Conservation (phyloP, 768 basidiomycete species). For the Leccinum truebloodii region DNA sequence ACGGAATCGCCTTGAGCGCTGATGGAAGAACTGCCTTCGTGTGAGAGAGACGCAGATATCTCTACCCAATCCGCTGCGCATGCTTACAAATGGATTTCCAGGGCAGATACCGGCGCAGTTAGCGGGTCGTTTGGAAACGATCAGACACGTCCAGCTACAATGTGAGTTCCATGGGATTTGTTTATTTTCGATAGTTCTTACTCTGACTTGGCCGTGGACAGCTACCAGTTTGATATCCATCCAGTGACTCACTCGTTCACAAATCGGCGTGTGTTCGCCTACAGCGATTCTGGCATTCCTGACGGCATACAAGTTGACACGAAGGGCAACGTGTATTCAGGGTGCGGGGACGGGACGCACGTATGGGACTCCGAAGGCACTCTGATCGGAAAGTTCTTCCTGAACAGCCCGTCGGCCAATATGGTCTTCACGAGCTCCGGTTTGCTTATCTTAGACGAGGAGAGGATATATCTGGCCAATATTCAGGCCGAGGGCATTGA, state of each 20-base stretch:
- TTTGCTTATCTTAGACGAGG: slow-evolving; percentile 42
- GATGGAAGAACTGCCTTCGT: slow-evolving; percentile 52
- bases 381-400: slow-evolving; percentile 38
- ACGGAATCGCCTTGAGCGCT: not conserved
- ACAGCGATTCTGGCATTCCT: slow-evolving; percentile 61
- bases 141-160: slow-evolving; percentile 64
- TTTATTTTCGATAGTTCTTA: not conserved
- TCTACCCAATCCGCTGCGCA: slow-evolving; percentile 1
- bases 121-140: slow-evolving; percentile 51
- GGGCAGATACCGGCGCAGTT: slow-evolving; percentile 33
- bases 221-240: slow-evolving; percentile 72
- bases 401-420: slow-evolving; percentile 38
- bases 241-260: slow-evolving; percentile 49
- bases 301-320: slow-evolving; percentile 70
- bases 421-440: slow-evolving; percentile 43
- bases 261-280: slow-evolving; percentile 70
- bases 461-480: slow-evolving; percentile 39
- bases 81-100: slow-evolving; percentile 24
- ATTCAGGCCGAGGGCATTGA: slow-evolving; percentile 35
- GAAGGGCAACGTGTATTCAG: slow-evolving; percentile 65
- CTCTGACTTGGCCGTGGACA: slow-evolving; percentile 24
- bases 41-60: slow-evolving; percentile 32
- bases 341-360: slow-evolving; percentile 69
- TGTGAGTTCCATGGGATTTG: slow-evolving; percentile 45
- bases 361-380: slow-evolving; percentile 58